phyloP scores from a whole-genome alignment of 345 rosid species.

The Acer yangbiense region DNA sequence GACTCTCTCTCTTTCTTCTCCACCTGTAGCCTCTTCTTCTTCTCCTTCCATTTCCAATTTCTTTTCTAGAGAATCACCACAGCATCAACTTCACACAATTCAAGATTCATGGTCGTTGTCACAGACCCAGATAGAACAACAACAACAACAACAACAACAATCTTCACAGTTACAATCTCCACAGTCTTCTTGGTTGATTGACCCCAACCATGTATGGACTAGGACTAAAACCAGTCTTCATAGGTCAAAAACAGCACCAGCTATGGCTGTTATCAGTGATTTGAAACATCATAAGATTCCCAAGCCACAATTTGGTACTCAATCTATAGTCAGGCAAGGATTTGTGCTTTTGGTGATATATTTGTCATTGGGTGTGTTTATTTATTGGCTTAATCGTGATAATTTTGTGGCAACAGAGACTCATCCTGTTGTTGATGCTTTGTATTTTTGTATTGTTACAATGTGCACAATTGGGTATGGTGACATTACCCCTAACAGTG shows the following conservation, averaged over 20 bases:
- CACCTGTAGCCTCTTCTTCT: slow-evolving; percentile 25
- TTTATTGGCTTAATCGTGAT: slow-evolving; percentile 64
- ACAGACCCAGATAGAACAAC: not conserved
- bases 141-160: slow-evolving; percentile 16
- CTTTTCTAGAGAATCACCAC: slow-evolving; percentile 18
- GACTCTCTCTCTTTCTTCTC: slow-evolving; percentile 42
- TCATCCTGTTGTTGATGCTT: slow-evolving; percentile 87
- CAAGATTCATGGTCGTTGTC: slow-evolving; percentile 29
- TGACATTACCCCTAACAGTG: slow-evolving; percentile 72
- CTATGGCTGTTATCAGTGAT: slow-evolving; percentile 73
- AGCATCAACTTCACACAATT: slow-evolving; percentile 5
- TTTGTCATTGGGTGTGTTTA: slow-evolving; percentile 66
- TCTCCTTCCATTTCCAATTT: slow-evolving; percentile 22
- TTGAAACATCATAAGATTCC: slow-evolving; percentile 26
- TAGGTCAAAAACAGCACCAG: slow-evolving; percentile 83
- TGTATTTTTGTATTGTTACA: slow-evolving; percentile 89
- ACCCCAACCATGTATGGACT: slow-evolving; percentile 30
- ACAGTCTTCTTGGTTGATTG: slow-evolving; percentile 37
- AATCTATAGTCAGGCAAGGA: slow-evolving; percentile 59
- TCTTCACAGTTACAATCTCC: slow-evolving; percentile 15
- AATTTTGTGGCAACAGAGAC: slow-evolving; percentile 53
- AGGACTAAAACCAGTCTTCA: slow-evolving; percentile 47
- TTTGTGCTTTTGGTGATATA: slow-evolving; percentile 55
- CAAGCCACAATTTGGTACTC: slow-evolving; percentile 55
- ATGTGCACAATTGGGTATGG: slow-evolving; percentile 98